phyloP scores from a whole-genome alignment of 23 red algal species.

The Gracilaria gracilis region DNA sequence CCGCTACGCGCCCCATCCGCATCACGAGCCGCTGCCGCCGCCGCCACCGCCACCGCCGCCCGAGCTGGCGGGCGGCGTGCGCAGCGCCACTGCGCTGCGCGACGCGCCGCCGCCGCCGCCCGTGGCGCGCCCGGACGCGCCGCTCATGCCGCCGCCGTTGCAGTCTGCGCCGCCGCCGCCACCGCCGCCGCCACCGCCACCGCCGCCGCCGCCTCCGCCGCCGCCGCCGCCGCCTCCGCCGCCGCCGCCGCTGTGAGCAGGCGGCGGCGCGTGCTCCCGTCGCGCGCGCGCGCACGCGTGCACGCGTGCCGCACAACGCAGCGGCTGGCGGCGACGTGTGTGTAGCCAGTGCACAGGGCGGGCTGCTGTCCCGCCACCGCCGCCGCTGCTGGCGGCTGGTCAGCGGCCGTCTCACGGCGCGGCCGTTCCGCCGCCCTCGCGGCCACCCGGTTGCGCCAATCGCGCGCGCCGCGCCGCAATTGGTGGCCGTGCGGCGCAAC shows the following conservation, averaged over 20 bases:
- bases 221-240: constrained; percentile 15
- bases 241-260: background rate
- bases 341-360: too few relatives aligned
- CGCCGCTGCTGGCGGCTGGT: background rate
- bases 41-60: constrained; percentile 18
- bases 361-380: constrained; percentile 30
- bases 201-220: constrained; percentile 6
- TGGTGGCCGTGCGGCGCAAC: background rate
- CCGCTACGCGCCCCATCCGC: background rate
- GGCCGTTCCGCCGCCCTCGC: too few relatives aligned
- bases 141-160: constrained; percentile 32
- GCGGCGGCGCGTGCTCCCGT: background rate
- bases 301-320: too few relatives aligned
- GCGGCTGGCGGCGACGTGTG: too few relatives aligned
- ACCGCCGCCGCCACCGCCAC: constrained; percentile 3
- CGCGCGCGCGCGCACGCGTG: too few relatives aligned
- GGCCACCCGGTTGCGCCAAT: background rate
- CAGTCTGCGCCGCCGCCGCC: constrained; percentile 38
- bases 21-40: constrained; percentile 17
- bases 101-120: constrained; percentile 27
- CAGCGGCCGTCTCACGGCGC: background rate
- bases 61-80: too few relatives aligned
- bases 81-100: background rate
- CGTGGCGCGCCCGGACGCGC: background rate
- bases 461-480: background rate